A percentile compares a stretch with the other conserved stretches of the same genome.
These are phyloP conservation scores for Cryphonectria naterciae DNA, from an alignment of 2,329 filamentous ascomycete species.

Conservation along the genomic window DNA sequence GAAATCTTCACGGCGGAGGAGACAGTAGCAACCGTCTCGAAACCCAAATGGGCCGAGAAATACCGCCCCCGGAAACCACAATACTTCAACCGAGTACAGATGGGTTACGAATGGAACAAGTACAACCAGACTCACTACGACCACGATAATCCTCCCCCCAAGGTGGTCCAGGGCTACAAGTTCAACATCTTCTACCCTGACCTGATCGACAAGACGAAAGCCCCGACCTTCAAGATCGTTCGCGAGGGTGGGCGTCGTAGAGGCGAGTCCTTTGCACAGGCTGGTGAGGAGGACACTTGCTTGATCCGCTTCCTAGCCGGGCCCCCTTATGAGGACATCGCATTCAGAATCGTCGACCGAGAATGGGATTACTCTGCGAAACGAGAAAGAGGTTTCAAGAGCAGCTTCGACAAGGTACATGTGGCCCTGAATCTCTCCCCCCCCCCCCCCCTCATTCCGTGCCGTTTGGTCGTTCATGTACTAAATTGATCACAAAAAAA, in stretches of 20 bases:
- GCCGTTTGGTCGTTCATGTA: conserved; percentile 16
- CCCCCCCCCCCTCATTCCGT: conserved; percentile 17
- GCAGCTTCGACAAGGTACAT: conserved; percentile 94
- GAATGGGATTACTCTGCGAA: conserved; percentile 99
- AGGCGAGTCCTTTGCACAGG: conserved; percentile 89
- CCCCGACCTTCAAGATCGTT: conserved; percentile 94
- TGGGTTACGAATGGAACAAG: conserved; percentile 99
- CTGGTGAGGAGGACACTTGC: conserved; percentile 96
- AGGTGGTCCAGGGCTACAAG: conserved; percentile 98
- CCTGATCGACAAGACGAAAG: conserved; percentile 90
- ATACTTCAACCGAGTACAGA: conserved; percentile 97
- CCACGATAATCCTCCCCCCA: conserved; percentile 95
- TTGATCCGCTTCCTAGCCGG: conserved; percentile 95
- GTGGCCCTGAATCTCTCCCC: conserved; percentile 35
- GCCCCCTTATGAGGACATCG: conserved; percentile 94
- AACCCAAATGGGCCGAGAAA: conserved; percentile 80
- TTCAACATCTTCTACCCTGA: conserved; percentile 99
- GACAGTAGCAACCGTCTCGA: conserved; percentile 65
- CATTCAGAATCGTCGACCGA: conserved; percentile 95
- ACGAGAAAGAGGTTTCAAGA: conserved; percentile 90
- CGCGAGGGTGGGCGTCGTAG: conserved; percentile 87
- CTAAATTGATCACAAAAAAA: conserved; percentile 42
- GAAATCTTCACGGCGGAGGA: conserved; percentile 95
- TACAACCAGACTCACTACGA: conserved; percentile 99
- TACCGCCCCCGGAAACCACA: conserved; percentile 88